A percentile compares a stretch with the other conserved stretches of the same genome.
These are phyloP conservation scores for Cynanchum wilfordii DNA, from an alignment of 257 asterid species.

Conservation along the genomic window DNA sequence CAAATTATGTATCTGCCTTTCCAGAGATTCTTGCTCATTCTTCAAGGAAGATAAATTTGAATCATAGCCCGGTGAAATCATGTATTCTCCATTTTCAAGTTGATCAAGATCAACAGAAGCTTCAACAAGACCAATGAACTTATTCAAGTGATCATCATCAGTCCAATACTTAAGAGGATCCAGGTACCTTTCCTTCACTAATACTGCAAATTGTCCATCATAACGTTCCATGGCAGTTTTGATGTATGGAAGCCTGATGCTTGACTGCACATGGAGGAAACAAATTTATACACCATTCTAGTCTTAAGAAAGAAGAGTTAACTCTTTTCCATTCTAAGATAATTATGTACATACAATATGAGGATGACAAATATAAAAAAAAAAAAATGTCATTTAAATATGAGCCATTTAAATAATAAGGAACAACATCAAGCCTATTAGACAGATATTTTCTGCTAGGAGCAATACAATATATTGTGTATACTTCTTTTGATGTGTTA, in stretches of 20 bases:
- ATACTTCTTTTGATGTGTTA: background rate
- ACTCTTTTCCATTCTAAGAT: background rate
- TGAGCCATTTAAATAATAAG: background rate
- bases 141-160: slow-evolving; percentile 79
- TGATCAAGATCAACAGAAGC: slow-evolving; percentile 95
- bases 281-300: background rate
- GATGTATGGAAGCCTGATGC: slow-evolving; percentile 84
- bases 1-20: slow-evolving; percentile 65
- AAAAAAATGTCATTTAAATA: too few species aligned
- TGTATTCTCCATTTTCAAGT: slow-evolving; percentile 95
- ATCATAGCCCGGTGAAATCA: slow-evolving; percentile 87
- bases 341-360: background rate
- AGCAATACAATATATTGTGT: background rate
- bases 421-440: background rate
- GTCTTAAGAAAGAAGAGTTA: background rate
- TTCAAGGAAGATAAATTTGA: slow-evolving; percentile 53
- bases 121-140: slow-evolving; percentile 91
- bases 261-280: slow-evolving; percentile 53
- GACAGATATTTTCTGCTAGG: background rate
- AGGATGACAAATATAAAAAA: background rate
- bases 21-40: slow-evolving; percentile 74
- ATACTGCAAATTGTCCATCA: slow-evolving; percentile 61
- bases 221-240: slow-evolving; percentile 68
- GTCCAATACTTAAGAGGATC: slow-evolving; percentile 64
- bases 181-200: slow-evolving; percentile 68